Evolutionary conservation across 1,284 basidiomycete species (phyloP).

Genomic region (Cerrena zonata): DNA sequence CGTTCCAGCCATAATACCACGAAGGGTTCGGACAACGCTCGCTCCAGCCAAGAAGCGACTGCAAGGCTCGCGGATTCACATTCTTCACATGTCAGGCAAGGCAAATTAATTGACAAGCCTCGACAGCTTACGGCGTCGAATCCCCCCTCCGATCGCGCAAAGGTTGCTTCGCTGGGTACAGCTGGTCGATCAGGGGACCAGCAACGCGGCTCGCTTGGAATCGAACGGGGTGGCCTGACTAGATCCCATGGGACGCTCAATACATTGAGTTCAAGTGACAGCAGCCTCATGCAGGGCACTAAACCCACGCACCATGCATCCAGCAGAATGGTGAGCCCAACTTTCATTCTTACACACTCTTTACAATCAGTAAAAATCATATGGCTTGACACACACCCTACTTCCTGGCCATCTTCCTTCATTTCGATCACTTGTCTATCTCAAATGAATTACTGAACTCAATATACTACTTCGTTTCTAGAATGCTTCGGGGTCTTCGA

Average conservation of each 20-base stretch:
- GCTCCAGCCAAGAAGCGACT: neutral
- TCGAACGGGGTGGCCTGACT: neutral
- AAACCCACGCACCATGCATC: neutral
- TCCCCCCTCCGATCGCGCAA: constrained; percentile 1
- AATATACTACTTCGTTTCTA: constrained; percentile 11
- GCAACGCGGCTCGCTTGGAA: neutral
- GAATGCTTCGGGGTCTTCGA: constrained; percentile 26
- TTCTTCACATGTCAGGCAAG: neutral
- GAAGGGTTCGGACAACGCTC: neutral
- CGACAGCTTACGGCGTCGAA: constrained; percentile 1
- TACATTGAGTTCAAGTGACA: neutral
- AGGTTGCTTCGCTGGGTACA: constrained; percentile 1
- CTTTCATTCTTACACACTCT: neutral
- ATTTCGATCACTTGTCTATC: neutral
- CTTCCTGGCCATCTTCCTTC: neutral
- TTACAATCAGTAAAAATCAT: neutral
- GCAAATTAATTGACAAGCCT: neutral
- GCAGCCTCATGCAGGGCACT: neutral
- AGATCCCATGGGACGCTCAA: neutral
- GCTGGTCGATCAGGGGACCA: constrained; percentile 9
- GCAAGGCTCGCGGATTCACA: neutral
- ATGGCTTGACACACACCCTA: neutral
- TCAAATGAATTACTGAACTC: neutral
- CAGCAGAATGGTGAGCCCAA: neutral
- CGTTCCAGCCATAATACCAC: neutral